Conservation (phyloP, 441 rosid species). For the Eutrema salsugineum region DNA sequence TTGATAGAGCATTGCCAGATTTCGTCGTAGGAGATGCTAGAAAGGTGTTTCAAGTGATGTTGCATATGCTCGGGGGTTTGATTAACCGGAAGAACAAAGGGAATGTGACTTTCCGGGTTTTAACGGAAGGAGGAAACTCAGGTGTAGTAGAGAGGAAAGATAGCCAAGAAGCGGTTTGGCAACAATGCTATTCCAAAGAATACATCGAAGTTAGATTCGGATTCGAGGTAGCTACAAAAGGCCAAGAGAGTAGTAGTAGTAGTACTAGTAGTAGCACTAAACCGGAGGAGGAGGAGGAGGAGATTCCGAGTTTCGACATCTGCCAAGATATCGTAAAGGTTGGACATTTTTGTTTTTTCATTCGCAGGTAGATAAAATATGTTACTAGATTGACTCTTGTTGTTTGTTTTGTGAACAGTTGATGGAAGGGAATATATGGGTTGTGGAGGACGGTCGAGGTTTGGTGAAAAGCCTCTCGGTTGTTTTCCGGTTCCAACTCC, state of each 20-base stretch:
- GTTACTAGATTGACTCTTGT: neutral
- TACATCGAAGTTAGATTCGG: slow-evolving; percentile 60
- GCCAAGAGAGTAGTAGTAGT: slow-evolving; percentile 42
- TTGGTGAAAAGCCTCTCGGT: slow-evolving; percentile 64
- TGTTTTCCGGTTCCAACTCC: slow-evolving; percentile 59
- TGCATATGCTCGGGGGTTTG: slow-evolving; percentile 73
- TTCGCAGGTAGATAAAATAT: neutral
- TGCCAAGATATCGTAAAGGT: slow-evolving; percentile 81
- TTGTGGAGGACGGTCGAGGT: slow-evolving; percentile 51
- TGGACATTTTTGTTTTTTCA: neutral
- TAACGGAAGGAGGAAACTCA: slow-evolving; percentile 50
- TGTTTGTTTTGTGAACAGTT: slow-evolving; percentile 40
- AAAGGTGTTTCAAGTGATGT: slow-evolving; percentile 66
- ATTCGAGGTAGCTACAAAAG: slow-evolving; percentile 38
- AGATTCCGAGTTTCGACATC: slow-evolving; percentile 55
- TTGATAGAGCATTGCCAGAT: slow-evolving; percentile 70
- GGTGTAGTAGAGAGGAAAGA: slow-evolving; percentile 38
- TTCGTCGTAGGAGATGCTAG: slow-evolving; percentile 68
- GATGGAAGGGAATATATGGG: slow-evolving; percentile 78
- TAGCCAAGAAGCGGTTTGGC: slow-evolving; percentile 66
- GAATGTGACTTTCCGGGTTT: slow-evolving; percentile 44
- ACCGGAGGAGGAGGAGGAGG: slow-evolving; percentile 30
- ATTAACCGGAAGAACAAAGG: slow-evolving; percentile 49
- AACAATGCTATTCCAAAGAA: slow-evolving; percentile 46
- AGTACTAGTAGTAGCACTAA: slow-evolving; percentile 29